These are phyloP conservation scores for Coelastrella sp. DNA, from an alignment of 139 green algal genomes.

Conservation along the genomic window DNA sequence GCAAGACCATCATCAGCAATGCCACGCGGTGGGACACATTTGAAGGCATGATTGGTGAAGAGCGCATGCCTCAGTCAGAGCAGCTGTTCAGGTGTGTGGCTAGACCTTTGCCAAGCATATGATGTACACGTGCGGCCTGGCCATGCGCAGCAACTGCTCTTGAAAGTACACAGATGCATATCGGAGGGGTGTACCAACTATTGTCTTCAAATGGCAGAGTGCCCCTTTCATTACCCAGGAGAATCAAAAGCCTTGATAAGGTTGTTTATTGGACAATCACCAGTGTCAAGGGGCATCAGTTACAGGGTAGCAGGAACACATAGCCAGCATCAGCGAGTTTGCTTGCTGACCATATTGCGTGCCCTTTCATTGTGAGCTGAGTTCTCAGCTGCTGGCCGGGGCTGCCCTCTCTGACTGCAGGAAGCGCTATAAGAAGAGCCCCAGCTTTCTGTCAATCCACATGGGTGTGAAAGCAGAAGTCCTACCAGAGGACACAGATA, in stretches of 20 bases:
- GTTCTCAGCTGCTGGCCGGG: too few species aligned
- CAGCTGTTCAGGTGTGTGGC: conserved; percentile 65
- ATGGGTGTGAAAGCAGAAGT: conserved; percentile 85
- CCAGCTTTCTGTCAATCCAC: conserved; percentile 95
- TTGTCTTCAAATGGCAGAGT: too few species aligned
- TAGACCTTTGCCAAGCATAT: not conserved
- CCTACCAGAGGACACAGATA: conserved; percentile 76
- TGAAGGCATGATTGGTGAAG: conserved; percentile 79
- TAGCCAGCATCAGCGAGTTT: too few species aligned
- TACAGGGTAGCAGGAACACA: too few species aligned
- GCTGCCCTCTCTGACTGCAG: conserved; percentile 32
- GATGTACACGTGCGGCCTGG: too few species aligned
- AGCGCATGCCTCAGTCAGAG: conserved; percentile 83
- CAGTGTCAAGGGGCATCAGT: too few species aligned
- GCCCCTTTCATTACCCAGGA: too few species aligned
- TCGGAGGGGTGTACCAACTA: too few species aligned
- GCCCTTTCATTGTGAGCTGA: not conserved
- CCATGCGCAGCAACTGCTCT: too few species aligned
- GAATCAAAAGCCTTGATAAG: too few species aligned
- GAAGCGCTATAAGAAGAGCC: conserved; percentile 92
- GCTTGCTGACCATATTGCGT: not conserved
- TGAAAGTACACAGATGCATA: too few species aligned
- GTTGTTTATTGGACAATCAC: too few species aligned
- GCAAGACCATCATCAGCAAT: conserved; percentile 90
- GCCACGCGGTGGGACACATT: conserved; percentile 99